Base-by-base conservation (phyloP, 352 stramenopile species). In the Saprolegnia parasitica region DNA sequence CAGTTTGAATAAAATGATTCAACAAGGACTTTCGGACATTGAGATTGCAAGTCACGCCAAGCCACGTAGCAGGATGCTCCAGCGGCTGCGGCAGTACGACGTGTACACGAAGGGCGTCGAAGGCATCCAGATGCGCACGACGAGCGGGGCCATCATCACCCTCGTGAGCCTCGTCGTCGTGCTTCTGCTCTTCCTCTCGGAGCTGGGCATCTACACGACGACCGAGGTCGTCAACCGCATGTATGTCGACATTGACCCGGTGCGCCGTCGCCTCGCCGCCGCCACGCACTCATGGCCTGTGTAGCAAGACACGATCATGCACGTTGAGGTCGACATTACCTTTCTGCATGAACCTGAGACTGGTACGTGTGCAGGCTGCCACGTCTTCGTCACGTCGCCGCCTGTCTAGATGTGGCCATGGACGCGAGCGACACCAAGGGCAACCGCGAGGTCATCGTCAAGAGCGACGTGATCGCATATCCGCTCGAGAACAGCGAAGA, bases 31-130 rank as follows among this genome's bases (percentile, higher is more conserved):
- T 20, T 20, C 57, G 18, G 68, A 6, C 37, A 49, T 15, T 13
- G 42, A 49, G 11, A 11, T 49, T n/a, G 42, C 42, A 49, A 49
- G 42, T 49, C 13, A 35, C 29, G 29, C 29, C 29, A 35, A 54
- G 26, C 21, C 0, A 45, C 35, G 52, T 60, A 40, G 23, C 29
- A 29, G 45, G 35, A 74, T 20, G 18, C 86, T 86, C 76, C 68
- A 83, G 70, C 78, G 80, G 74, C 90, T 82, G 84, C 81, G 85
- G 74, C 82, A 81, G 71, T 95, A 93, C 73, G 87, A 95, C 79
- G 78, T 93, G 67, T 92, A 95, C 65, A 81, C 83, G 65, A 95
- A 95, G 81, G 87, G 86, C 78, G 82, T 95, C 50, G 87, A 95
- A 73, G 87, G 87, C 74, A 94, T 95, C 74, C 87, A 95, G 77